phyloP scores from a whole-genome alignment of 495 filamentous ascomycete species.

The Penicillium angulare region DNA sequence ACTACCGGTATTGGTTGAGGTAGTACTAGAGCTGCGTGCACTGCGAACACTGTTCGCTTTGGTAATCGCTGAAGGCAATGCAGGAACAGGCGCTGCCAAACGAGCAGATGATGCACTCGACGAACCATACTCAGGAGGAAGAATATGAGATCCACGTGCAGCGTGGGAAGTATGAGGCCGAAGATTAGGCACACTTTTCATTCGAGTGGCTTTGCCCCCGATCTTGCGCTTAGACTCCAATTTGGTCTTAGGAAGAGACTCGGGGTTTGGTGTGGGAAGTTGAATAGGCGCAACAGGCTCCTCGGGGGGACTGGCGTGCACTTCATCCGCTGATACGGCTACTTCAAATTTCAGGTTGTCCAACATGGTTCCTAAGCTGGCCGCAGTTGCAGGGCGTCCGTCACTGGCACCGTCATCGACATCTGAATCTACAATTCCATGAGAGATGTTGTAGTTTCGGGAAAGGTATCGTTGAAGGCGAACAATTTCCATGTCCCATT shows the following conservation, averaged over 20 bases:
- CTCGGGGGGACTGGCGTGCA: conserved; percentile 22
- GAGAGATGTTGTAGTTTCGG: conserved; percentile 59
- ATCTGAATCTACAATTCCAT: conserved; percentile 35
- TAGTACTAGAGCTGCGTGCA: conserved; percentile 40
- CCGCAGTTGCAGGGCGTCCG: conserved; percentile 38
- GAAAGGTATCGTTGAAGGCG: conserved; percentile 57
- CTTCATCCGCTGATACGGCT: conserved; percentile 35
- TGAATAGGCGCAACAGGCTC: conserved; percentile 13
- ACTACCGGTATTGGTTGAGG: conserved; percentile 41
- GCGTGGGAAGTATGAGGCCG: conserved; percentile 28
- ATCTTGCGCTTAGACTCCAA: too few species aligned
- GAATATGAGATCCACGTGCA: conserved; percentile 16
- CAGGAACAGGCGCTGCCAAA: conserved; percentile 38
- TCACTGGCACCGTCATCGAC: conserved; percentile 35
- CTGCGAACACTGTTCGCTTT: conserved; percentile 43
- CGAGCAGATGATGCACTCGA: conserved; percentile 21
- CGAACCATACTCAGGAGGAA: conserved; percentile 28
- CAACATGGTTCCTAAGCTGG: conserved; percentile 40
- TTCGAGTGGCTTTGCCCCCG: conserved; percentile 5
- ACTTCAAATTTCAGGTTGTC: conserved; percentile 42
- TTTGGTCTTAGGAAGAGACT: conserved; percentile 1
- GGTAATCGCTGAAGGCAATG: conserved; percentile 26
- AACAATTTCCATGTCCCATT: conserved; percentile 60
- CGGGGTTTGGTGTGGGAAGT: conserved; percentile 1
- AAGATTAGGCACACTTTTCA: conserved; percentile 17